These are phyloP conservation scores for Pseudogymnoascus sp. DNA, from an alignment of 2,329 filamentous ascomycete genomes.

Conservation along the genomic window DNA sequence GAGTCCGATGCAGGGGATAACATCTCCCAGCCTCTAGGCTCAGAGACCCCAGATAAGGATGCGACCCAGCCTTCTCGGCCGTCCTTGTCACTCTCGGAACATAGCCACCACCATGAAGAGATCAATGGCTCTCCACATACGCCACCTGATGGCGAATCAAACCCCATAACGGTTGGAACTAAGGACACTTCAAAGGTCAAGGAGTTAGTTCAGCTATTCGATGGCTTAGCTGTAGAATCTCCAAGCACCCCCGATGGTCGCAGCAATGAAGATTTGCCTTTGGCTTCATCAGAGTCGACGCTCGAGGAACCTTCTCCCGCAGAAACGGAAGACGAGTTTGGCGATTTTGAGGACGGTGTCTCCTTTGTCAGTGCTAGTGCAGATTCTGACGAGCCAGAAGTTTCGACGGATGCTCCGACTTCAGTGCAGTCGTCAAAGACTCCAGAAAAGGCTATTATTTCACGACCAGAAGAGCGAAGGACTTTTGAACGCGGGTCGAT, in stretches of 20 bases:
- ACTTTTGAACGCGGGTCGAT: slow-evolving; percentile 18
- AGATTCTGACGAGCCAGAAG: slow-evolving; percentile 14
- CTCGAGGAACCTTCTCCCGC: background rate
- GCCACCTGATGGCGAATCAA: slow-evolving; percentile 28
- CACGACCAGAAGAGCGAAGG: background rate
- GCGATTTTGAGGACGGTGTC: slow-evolving; percentile 32
- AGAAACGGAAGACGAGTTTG: slow-evolving; percentile 30
- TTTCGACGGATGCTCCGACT: background rate
- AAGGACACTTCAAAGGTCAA: slow-evolving; percentile 23
- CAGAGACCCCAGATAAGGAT: slow-evolving; percentile 14
- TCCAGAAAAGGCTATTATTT: background rate
- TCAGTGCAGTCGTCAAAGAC: background rate
- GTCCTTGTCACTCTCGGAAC: slow-evolving; percentile 27
- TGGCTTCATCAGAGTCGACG: background rate
- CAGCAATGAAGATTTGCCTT: slow-evolving; percentile 1
- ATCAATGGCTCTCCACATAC: slow-evolving; percentile 27
- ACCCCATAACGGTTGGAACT: slow-evolving; percentile 15
- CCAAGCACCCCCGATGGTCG: slow-evolving; percentile 7
- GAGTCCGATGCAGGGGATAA: background rate
- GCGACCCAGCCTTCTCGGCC: slow-evolving; percentile 20
- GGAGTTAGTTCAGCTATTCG: slow-evolving; percentile 25
- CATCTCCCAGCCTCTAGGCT: background rate
- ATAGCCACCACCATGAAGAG: slow-evolving; percentile 24
- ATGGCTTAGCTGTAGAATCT: slow-evolving; percentile 20
- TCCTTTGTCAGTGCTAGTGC: slow-evolving; percentile 19